phyloP scores from a whole-genome alignment of 495 filamentous ascomycete species.

The Podospora bellae-mahoneyi region DNA sequence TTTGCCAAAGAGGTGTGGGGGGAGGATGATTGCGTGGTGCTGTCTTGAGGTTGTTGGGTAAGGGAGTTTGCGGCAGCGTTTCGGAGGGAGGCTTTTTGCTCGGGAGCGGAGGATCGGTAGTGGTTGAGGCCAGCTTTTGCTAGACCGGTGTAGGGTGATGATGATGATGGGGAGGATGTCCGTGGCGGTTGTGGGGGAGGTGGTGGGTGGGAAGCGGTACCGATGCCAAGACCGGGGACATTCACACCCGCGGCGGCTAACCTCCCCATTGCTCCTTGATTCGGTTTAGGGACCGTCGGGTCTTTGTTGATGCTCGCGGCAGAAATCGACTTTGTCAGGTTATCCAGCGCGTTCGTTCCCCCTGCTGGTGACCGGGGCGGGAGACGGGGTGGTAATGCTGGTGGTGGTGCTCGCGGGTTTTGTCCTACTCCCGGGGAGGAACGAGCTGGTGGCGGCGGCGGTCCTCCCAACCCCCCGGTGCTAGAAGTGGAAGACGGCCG shows the following conservation, averaged over 20 bases:
- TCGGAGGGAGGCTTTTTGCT: constrained; percentile 59
- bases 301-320: constrained; percentile 7
- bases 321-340: background rate
- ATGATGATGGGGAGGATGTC: constrained; percentile 24
- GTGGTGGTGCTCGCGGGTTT: constrained; percentile 38
- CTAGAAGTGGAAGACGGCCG: background rate
- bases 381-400: constrained; percentile 68
- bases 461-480: background rate
- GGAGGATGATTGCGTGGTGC: no score
- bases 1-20: background rate
- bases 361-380: constrained; percentile 33
- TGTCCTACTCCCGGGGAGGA: constrained; percentile 2
- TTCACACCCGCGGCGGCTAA: constrained; percentile 75
- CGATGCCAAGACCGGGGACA: constrained; percentile 78
- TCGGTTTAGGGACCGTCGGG: constrained; percentile 34
- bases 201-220: constrained; percentile 23
- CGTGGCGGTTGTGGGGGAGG: constrained; percentile 22
- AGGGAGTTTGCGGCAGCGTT: constrained; percentile 58
- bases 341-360: background rate
- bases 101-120: constrained; percentile 11
- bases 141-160: constrained; percentile 24
- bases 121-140: constrained; percentile 19
- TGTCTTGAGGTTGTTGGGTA: constrained; percentile 30
- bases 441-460: constrained; percentile 25
- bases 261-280: constrained; percentile 64